These are phyloP conservation scores for Erucastrum elatum DNA, from an alignment of 345 rosid species.

Conservation along the genomic window DNA sequence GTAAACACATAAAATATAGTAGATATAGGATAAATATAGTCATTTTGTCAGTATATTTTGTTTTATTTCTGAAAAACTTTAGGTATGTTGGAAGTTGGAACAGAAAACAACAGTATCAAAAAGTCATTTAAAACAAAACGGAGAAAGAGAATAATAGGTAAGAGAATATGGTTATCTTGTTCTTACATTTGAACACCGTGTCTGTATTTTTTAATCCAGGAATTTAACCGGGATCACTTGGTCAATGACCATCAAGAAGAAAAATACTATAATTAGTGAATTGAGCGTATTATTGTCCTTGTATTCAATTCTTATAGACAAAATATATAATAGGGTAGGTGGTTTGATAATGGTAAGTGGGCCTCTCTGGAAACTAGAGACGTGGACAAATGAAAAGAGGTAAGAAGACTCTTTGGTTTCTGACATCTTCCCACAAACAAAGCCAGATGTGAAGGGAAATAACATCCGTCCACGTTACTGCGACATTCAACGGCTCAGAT, in stretches of 20 bases:
- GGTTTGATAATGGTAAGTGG: slow-evolving; percentile 27
- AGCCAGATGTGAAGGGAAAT: slow-evolving; percentile 21
- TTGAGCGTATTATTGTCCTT: slow-evolving; percentile 36
- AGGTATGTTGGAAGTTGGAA: too few relatives aligned
- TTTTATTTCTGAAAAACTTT: too few relatives aligned
- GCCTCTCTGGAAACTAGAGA: neutral
- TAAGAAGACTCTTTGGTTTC: slow-evolving; percentile 26
- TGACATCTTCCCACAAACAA: slow-evolving; percentile 33
- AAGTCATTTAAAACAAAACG: too few relatives aligned
- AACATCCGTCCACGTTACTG: slow-evolving; percentile 35
- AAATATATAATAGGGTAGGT: slow-evolving; percentile 1
- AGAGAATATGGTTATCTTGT: neutral
- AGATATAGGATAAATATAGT: too few relatives aligned
- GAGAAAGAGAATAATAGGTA: neutral
- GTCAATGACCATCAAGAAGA: slow-evolving; percentile 4
- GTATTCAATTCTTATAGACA: neutral
- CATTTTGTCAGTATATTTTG: too few relatives aligned
- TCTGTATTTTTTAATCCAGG: too few relatives aligned
- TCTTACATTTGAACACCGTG: neutral
- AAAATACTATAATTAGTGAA: slow-evolving; percentile 7
- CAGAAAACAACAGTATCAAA: too few relatives aligned
- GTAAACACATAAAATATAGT: too few relatives aligned
- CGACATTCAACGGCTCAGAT: slow-evolving; percentile 27
- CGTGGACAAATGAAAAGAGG: slow-evolving; percentile 27
- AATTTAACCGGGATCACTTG: neutral